Evolutionary conservation across 1,284 basidiomycete species (phyloP).

Genomic region (Microbotryum violaceum): DNA sequence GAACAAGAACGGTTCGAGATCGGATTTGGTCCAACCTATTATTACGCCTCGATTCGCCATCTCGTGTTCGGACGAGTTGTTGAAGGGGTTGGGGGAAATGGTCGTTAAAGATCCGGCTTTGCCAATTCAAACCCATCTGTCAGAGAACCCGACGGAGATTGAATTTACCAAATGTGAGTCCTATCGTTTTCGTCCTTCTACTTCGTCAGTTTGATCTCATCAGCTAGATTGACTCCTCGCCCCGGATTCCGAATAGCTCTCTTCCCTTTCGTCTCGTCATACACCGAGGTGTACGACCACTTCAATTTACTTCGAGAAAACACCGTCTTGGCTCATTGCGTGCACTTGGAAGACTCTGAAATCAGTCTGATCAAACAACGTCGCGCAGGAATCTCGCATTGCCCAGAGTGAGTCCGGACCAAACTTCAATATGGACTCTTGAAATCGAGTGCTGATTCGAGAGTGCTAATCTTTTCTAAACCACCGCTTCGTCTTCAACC

Average conservation of each 20-base stretch:
- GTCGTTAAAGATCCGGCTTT: constrained; percentile 45
- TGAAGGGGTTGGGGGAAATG: constrained; percentile 57
- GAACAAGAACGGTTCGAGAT: not conserved
- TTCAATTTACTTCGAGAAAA: constrained; percentile 66
- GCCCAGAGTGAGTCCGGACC: constrained; percentile 59
- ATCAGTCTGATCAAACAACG: constrained; percentile 60
- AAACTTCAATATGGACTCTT: not conserved
- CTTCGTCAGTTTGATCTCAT: not conserved
- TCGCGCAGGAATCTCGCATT: constrained; percentile 77
- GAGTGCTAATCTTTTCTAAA: not conserved
- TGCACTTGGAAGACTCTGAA: constrained; percentile 66
- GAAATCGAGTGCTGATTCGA: not conserved
- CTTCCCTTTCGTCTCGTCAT: constrained; percentile 38
- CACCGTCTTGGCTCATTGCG: constrained; percentile 85
- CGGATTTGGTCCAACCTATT: constrained; percentile 66
- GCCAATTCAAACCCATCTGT: constrained; percentile 85
- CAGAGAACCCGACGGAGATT: constrained; percentile 76
- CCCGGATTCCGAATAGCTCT: constrained; percentile 12
- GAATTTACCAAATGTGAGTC: constrained; percentile 38
- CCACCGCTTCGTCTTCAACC: not conserved
- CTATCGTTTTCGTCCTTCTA: not conserved
- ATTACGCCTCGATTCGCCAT: constrained; percentile 94
- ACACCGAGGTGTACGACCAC: constrained; percentile 63
- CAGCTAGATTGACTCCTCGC: no score
- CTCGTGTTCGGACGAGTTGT: constrained; percentile 70